Conservation (phyloP, 306 rosid genomes). For the Fragaria nilgerrensis region DNA sequence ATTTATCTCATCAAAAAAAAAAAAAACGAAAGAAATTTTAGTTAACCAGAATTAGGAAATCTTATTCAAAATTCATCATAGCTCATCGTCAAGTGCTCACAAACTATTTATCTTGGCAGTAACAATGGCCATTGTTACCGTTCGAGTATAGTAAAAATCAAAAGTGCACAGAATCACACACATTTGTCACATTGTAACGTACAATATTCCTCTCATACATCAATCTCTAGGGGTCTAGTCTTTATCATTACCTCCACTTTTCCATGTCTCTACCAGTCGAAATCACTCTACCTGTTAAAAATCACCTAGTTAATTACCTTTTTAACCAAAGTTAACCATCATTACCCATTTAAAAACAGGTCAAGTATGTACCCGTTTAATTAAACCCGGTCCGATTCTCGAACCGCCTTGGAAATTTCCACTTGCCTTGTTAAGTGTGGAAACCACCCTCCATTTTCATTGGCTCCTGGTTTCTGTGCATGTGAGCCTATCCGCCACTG, state of each 20-base stretch:
- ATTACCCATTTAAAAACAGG: background rate
- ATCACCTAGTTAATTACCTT: background rate
- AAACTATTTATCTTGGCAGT: no score
- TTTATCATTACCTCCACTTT: background rate
- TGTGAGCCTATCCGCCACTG: conserved; percentile 6
- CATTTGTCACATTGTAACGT: conserved; percentile 13
- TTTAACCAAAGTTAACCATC: background rate
- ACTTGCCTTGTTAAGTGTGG: conserved; percentile 22
- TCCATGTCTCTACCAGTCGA: conserved; percentile 1
- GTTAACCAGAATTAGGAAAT: no score
- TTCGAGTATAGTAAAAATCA: no score
- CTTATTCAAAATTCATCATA: no score
- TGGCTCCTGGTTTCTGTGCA: conserved; percentile 21
- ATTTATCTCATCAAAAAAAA: no score
- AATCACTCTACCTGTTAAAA: background rate
- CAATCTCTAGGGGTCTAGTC: conserved; percentile 2
- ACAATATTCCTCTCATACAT: conserved; percentile 23
- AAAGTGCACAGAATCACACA: background rate
- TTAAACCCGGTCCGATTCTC: conserved; percentile 12
- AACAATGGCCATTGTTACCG: no score
- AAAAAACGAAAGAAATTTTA: no score
- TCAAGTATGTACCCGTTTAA: background rate
- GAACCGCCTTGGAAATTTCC: conserved; percentile 35
- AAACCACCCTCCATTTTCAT: conserved; percentile 15
- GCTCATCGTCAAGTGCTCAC: no score